phyloP scores from a whole-genome alignment of 169 alveolate species.

The Plasmodium sp. region DNA sequence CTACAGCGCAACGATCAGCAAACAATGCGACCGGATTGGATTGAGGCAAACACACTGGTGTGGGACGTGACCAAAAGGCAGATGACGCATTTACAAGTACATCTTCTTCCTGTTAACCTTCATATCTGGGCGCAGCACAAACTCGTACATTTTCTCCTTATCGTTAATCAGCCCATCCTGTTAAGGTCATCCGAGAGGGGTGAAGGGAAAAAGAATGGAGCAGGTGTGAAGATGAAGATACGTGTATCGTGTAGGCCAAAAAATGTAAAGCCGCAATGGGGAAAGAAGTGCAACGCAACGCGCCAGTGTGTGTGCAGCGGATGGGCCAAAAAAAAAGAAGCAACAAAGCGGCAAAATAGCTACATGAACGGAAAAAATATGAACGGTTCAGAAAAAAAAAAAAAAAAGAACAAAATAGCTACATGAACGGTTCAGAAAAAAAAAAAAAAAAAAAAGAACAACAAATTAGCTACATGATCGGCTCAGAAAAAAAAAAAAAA shows the following conservation, averaged over 20 bases:
- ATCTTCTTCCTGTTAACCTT: constrained; percentile 93
- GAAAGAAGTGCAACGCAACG: neutral
- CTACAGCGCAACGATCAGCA: neutral
- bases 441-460: neutral
- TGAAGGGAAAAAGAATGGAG: constrained; percentile 75
- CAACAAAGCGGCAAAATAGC: neutral
- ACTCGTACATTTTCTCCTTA: constrained; percentile 91
- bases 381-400: neutral
- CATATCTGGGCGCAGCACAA: constrained; percentile 93
- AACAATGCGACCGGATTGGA: neutral
- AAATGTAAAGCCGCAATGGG: constrained; percentile 97
- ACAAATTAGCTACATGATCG: neutral
- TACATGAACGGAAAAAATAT: neutral
- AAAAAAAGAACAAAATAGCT: neutral
- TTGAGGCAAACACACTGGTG: neutral
- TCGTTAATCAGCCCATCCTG: constrained; percentile 90
- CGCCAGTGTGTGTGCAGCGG: neutral
- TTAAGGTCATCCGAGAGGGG: neutral
- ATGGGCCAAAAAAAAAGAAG: neutral
- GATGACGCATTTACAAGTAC: constrained; percentile 79
- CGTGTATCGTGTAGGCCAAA: constrained; percentile 79
- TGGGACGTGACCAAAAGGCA: neutral
- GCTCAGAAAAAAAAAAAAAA: neutral
- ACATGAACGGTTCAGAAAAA: neutral
- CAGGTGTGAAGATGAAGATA: constrained; percentile 93